phyloP scores from a whole-genome alignment of 306 rosid species.

The Abrus precatorius region DNA sequence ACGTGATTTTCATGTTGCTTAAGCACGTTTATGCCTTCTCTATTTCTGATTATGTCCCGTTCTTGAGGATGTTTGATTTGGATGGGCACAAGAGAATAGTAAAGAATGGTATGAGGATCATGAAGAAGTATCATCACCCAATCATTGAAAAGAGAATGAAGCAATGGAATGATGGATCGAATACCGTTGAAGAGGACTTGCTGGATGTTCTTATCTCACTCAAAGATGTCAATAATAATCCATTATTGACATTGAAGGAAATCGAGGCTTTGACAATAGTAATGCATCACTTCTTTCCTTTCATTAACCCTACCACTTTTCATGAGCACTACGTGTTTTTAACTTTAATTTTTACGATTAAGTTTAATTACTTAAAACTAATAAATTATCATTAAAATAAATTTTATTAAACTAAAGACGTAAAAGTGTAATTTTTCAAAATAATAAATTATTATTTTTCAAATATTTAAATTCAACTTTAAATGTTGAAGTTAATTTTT shows the following conservation, averaged over 20 bases:
- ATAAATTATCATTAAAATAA: too few relatives aligned
- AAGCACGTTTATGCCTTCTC: constrained; percentile 44
- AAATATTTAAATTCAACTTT: too few relatives aligned
- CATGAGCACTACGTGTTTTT: too few relatives aligned
- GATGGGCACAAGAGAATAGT: constrained; percentile 13
- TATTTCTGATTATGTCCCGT: constrained; percentile 46
- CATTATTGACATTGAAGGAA: constrained; percentile 43
- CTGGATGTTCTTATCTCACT: constrained; percentile 53
- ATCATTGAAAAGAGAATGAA: constrained; percentile 9
- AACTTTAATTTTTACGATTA: too few relatives aligned
- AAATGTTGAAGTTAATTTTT: too few relatives aligned
- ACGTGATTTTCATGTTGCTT: not conserved
- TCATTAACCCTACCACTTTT: not conserved
- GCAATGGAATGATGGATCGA: not conserved
- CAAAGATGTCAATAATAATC: constrained; percentile 29
- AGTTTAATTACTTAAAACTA: too few relatives aligned
- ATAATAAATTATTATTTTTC: too few relatives aligned
- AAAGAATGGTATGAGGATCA: not conserved
- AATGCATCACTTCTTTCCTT: constrained; percentile 2
- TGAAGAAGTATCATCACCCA: not conserved
- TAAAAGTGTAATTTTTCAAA: too few relatives aligned
- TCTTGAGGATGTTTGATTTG: not conserved
- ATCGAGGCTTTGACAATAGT: constrained; percentile 50
- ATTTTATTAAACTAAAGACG: too few relatives aligned
- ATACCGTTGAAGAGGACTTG: constrained; percentile 2